Evolutionary conservation across 495 filamentous ascomycete species (phyloP).

Genomic region (Lasiosphaeria hispida): DNA sequence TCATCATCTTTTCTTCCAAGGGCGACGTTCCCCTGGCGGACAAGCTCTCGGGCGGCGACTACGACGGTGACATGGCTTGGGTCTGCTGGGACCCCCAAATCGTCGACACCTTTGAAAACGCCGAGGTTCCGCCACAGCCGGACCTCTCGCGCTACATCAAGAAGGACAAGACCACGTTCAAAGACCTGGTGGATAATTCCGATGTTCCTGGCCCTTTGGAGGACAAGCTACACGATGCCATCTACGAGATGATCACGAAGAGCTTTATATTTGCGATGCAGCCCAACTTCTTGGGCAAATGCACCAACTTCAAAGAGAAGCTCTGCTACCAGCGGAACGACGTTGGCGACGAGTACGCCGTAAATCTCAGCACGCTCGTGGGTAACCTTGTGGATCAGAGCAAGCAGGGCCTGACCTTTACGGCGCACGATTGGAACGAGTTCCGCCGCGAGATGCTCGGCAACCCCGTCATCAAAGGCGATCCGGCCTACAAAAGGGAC

Average conservation of each 20-base stretch:
- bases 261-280: conserved; percentile 66
- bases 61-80: conserved; percentile 90
- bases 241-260: conserved; percentile 49
- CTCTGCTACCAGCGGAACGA: conserved; percentile 60
- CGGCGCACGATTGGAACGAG: conserved; percentile 51
- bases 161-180: conserved; percentile 55
- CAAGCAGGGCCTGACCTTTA: conserved; percentile 75
- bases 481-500: conserved; percentile 39
- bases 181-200: conserved; percentile 47
- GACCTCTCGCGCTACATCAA: conserved; percentile 55
- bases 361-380: conserved; percentile 65
- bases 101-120: conserved; percentile 72
- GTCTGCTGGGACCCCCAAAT: conserved; percentile 83
- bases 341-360: conserved; percentile 53
- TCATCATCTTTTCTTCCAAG: conserved; percentile 77
- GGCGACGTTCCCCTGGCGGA: conserved; percentile 70
- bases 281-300: conserved; percentile 65
- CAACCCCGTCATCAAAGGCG: conserved; percentile 35
- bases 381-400: conserved; percentile 77
- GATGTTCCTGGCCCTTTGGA: too few species aligned
- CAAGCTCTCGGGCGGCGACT: conserved; percentile 89
- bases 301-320: conserved; percentile 71
- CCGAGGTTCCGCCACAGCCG: conserved; percentile 51
- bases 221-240: conserved; percentile 17
- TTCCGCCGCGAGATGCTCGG: conserved; percentile 46